These are phyloP conservation scores for Bigelowiella natans DNA, from an alignment of 78 protist species.

Conservation along the genomic window DNA sequence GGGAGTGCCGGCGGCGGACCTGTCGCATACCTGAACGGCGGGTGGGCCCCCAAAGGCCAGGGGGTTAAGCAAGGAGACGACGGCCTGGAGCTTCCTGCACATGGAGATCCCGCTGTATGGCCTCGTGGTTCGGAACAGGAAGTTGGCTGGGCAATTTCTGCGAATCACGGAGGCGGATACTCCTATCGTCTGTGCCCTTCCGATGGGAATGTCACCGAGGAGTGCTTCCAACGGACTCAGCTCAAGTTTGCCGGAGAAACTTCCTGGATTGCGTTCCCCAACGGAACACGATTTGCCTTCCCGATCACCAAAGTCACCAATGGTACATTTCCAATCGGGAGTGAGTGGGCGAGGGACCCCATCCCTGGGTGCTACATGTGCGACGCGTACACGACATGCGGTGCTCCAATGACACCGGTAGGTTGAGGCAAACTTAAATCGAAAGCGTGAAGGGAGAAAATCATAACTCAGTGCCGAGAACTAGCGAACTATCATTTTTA, in stretches of 20 bases:
- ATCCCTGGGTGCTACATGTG: neutral
- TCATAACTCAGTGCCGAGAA: neutral
- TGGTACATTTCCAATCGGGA: neutral
- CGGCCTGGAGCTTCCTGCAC: neutral
- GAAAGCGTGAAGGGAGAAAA: neutral
- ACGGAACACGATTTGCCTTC: neutral
- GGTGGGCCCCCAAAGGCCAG: neutral
- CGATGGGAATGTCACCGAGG: neutral
- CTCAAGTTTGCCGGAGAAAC: neutral
- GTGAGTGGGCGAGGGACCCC: neutral
- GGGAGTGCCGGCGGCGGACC: neutral
- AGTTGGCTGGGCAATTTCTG: neutral
- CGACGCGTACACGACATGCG: neutral
- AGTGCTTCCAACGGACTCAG: neutral
- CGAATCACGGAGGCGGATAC: conserved; percentile 19
- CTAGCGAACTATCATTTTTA: neutral
- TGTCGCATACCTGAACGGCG: neutral
- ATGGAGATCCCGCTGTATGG: neutral
- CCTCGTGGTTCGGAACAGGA: neutral
- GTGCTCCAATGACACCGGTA: neutral
- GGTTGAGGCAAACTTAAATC: neutral
- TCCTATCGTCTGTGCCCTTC: conserved; percentile 3
- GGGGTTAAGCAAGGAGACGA: neutral
- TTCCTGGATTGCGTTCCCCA: neutral
- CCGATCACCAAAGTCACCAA: neutral